Conservation (phyloP, 768 basidiomycete species). For the Tubosaeta brunneosetosa region DNA sequence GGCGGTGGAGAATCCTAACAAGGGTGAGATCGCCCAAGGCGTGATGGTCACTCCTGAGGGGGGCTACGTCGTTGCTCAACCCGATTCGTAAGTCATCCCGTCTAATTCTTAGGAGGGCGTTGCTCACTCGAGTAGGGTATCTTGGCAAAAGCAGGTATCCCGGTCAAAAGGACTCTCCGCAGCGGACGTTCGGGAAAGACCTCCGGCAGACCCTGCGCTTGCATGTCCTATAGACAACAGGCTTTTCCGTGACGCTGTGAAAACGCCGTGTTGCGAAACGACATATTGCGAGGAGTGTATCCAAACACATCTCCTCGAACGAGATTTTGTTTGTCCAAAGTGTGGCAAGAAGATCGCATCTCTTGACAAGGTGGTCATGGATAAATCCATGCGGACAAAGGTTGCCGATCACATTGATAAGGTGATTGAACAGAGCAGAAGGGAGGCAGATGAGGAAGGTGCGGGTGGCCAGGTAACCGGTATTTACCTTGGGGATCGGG, state of each 20-base stretch:
- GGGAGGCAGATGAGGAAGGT: conserved; percentile 50
- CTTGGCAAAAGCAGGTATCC: conserved; percentile 91
- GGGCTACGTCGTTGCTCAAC: conserved; percentile 94
- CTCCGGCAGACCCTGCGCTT: conserved; percentile 73
- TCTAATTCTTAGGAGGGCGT: neutral
- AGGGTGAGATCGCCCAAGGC: conserved; percentile 68
- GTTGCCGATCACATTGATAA: conserved; percentile 81
- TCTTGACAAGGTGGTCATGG: conserved; percentile 78
- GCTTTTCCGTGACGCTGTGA: conserved; percentile 90
- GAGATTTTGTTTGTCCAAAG: conserved; percentile 91
- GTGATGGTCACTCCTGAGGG: conserved; percentile 99
- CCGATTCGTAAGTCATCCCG: conserved; percentile 72
- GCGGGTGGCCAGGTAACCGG: conserved; percentile 35
- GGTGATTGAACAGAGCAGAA: conserved; percentile 72
- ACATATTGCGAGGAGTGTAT: conserved; percentile 97
- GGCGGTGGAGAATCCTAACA: conserved; percentile 83
- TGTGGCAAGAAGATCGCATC: conserved; percentile 86
- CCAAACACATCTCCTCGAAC: conserved; percentile 87
- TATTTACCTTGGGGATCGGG: neutral
- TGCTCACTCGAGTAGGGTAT: conserved; percentile 49
- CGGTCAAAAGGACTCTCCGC: conserved; percentile 77
- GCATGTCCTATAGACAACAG: conserved; percentile 90
- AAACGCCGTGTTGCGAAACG: conserved; percentile 91
- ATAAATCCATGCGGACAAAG: conserved; percentile 73
- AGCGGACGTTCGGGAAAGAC: conserved; percentile 83